Conservation (phyloP, 345 rosid species). For the Citrus sinensis region DVS_A1.0 CM039167.1:29275501-29276000, state of each 20-base stretch:
- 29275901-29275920: too few relatives aligned
- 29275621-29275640: neutral
- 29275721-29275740: slow-evolving; percentile 3
- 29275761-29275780: neutral
- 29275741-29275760: neutral
- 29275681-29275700: neutral
- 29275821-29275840: too few relatives aligned
- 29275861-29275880: too few relatives aligned
- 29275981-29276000: neutral
- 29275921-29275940: too few relatives aligned
- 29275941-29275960: neutral
- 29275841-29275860: too few relatives aligned
- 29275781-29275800: neutral
- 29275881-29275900: too few relatives aligned
- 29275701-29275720: neutral
- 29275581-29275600: neutral
- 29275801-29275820: neutral
- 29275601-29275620: neutral
- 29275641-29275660: neutral
- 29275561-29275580: neutral
- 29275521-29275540: neutral
- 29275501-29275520: neutral
- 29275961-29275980: neutral
- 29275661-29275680: neutral
- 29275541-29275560: neutral